Evolutionary conservation across 129 eudicot species (phyloP), one percentile per base, ranked within the genome.

Genomic region (Centella asiatica): DNA sequence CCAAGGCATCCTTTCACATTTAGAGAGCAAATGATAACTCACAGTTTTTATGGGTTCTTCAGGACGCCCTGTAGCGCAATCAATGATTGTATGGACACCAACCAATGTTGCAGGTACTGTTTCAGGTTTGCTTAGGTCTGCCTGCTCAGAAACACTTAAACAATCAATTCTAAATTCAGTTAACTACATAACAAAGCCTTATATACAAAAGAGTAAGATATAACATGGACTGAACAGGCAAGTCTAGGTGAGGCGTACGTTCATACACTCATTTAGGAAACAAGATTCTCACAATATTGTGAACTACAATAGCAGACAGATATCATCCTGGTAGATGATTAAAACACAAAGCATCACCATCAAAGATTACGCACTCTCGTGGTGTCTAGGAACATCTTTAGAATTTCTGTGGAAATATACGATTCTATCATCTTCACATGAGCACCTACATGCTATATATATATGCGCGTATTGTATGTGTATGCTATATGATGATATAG

Each of bases 11-110:
- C 19, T 20, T 29, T 22, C 56, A 40, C 23, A 67, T 25, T 53
- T 9, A 15, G 18, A 32, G 6, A 26, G 31, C 22, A 44, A 56
- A 22, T 24, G 31, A 17, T 25, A 63, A 56, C 95, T 76, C 72
- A 87, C 99, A 70, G 95, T 93, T 85, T 85, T 93, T 22, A 87
- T 87, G 47, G 99, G 99, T 67, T 93, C 99, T 78, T 93, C 99
- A 0, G 99, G 99, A 33, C 99, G 99, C 62, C 99, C 99, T 9
- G 99, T 93, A 39, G 99, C 99, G 76, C 99, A 93, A 65, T 93
- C 99, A 46, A 93, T 93, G 55, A 93, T 75, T 1, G 99, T 87
- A 57, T 93, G 99, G 44, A 93, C 77, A 27, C 99, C 99, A 64
- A 93, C 96, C 67, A 93, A 64, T 53, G 99, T 87, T 31, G 99